Evolutionary conservation across 371 early-diverging fungal species (phyloP).

Genomic region (Syncephalastrum monosporum): DNA sequence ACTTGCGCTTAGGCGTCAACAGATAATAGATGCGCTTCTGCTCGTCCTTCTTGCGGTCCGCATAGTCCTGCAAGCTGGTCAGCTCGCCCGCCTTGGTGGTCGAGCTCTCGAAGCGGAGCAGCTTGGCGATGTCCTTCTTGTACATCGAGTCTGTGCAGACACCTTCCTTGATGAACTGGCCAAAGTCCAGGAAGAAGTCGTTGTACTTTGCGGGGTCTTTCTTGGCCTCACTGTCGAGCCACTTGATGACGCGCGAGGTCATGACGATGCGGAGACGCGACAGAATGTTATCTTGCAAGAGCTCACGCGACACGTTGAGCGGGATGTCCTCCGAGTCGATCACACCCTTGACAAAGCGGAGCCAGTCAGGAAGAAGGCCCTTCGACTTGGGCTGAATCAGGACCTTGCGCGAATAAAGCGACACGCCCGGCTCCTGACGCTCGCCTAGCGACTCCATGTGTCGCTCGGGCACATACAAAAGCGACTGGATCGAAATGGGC

Average conservation of each 20-base stretch:
- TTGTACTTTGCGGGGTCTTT: constrained; percentile 70
- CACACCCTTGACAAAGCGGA: constrained; percentile 86
- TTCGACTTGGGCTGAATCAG: constrained; percentile 77
- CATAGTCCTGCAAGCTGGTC: constrained; percentile 87
- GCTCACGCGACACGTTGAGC: constrained; percentile 96
- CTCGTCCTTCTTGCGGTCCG: constrained; percentile 78
- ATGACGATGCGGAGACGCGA: constrained; percentile 69
- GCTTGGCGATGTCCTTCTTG: constrained; percentile 74
- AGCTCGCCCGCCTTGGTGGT: constrained; percentile 57
- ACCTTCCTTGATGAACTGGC: constrained; percentile 87
- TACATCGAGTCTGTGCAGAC: constrained; percentile 78
- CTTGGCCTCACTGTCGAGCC: constrained; percentile 77
- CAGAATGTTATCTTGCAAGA: constrained; percentile 87
- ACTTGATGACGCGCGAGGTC: constrained; percentile 70
- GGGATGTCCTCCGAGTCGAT: constrained; percentile 98
- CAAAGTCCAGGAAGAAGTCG: constrained; percentile 84
- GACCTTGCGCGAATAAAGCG: constrained; percentile 78
- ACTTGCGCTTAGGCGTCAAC: constrained; percentile 77
- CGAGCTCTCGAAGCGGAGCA: constrained; percentile 87
- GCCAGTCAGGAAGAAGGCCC: constrained; percentile 76
- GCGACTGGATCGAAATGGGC: constrained; percentile 71
- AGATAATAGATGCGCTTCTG: constrained; percentile 95
- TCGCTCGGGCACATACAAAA: constrained; percentile 72
- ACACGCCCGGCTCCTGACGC: constrained; percentile 71
- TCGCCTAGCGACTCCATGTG: constrained; percentile 73